Base-by-base conservation (phyloP, 306 rosid genomes). In the Rosa persica region DNA sequence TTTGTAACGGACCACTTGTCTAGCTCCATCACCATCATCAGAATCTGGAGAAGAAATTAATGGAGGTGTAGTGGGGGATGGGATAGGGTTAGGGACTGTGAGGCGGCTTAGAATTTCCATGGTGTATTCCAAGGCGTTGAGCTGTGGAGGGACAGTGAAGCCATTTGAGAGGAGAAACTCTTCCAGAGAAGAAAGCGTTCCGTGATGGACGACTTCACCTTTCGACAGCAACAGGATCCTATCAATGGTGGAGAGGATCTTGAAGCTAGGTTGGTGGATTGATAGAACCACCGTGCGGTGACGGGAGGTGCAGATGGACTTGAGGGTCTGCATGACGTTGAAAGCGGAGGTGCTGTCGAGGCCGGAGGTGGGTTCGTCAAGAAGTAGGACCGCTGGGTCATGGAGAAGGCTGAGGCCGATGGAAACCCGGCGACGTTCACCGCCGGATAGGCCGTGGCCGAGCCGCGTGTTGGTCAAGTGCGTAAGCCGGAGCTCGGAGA, bases 351-450 rank as follows among this genome's bases (percentile, higher is more conserved):
- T 83, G 39, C 97, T 90, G 67, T 94, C 97, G 9, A 94, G 97
- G 0, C 98, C 95, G 8, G 98, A 92, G 44, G 98, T 94, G n/a
- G 98, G 98, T 65, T 94, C 98, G 70, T 94, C 98, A 0, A 94
- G 93, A 11, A 94, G 91, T 16, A 94, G 44, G 4, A 94, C 88
- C 0, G 92, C 86, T 0, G 98, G 98, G 52, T 92, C 98, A 67
- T 92, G 98, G 34, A 94, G 97, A 22, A 94, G 97, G 61, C 92
- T 82, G 1, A 94, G 81, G 1, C 97, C 98, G 3, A 94, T 92
- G 0, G 97, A 94, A 46, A 92, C 97, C 0, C 98, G 85, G 40
- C 98, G 84, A 1, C 90, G 85, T 80, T 94, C 97, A 0, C 98
- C 98, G 0, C 97, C 94, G 0, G 98, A 94, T 4, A 94, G 76